Conservation (phyloP, 768 basidiomycete species). For the Asterophora lycoperdoides region DNA sequence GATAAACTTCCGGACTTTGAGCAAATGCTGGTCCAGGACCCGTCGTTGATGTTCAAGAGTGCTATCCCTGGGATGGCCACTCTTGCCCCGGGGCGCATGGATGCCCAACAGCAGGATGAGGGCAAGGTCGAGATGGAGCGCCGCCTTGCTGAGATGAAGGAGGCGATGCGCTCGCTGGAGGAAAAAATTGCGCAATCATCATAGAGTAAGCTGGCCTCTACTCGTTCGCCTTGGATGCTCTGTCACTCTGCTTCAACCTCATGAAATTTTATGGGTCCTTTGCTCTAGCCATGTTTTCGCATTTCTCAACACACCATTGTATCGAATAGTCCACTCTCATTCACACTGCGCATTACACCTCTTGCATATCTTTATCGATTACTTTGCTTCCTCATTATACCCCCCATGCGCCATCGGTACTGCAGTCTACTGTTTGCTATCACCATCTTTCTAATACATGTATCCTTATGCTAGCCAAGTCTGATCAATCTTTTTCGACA, state of each 20-base stretch:
- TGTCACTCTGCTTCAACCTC: no score
- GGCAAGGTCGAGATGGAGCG: slow-evolving; percentile 3
- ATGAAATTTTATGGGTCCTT: no score
- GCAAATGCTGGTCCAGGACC: neutral
- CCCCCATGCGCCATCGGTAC: no score
- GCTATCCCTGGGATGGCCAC: neutral
- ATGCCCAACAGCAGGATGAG: neutral
- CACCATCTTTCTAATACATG: neutral
- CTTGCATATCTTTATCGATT: neutral
- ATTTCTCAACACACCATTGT: neutral
- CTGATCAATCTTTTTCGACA: no score
- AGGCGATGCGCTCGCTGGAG: slow-evolving; percentile 9
- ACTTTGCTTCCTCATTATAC: no score
- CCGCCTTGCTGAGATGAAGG: slow-evolving; percentile 7
- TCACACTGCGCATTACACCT: neutral
- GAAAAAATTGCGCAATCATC: slow-evolving; percentile 4
- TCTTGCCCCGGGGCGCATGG: neutral
- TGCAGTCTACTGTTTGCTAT: neutral
- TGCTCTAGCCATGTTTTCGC: neutral
- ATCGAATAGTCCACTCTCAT: neutral
- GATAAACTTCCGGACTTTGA: neutral
- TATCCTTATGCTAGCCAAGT: no score
- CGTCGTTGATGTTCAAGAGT: neutral
- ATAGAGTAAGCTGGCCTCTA: neutral
- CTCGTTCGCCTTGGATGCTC: neutral